Evolutionary conservation across 371 early-diverging fungal genomes (phyloP), one percentile per base, ranked within the genome.

Genomic region (Nematocida sp.): DNA sequence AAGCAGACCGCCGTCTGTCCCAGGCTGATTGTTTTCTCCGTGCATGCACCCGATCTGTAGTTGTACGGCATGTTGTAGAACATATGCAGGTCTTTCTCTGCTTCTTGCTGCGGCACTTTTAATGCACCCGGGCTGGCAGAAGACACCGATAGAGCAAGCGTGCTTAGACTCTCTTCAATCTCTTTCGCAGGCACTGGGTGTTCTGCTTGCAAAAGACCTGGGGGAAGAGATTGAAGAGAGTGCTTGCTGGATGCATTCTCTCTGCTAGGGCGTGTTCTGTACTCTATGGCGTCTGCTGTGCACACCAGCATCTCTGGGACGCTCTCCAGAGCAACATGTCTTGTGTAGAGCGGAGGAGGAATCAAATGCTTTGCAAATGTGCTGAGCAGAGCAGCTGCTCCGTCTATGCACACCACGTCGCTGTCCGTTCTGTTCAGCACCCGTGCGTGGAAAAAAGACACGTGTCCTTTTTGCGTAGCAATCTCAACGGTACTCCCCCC

Each of bases 361-460:
- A 62, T 50, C 8, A 32, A 17, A 5, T 38, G 32, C 41, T 58
- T 70, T 15, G 13, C 11, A 21, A 70, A 23, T 21, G 37, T 45
- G 51, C 23, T 58, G n/a, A 60, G 31, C 23, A 70, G 17, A 27
- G 60, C 49, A 17, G 41, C 36, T 0, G 46, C 4, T 25, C 74
- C 74, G 32, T 70, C 74, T 0, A 70, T 34, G 31, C 60, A 58
- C 5, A 70, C 56, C 15, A 60, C 62, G n/a, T 58, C 62, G 15
- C 27, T 48, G 13, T 11, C 53, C 7, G 74, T 60, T 40, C 74
- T 31, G 34, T 70, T 70, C 3, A 57, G 45, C 13, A 43, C 27
- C 5, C 5, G 7, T 11, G 3, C 25, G 19, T 62, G 31, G 11
- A 7, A 32, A 32, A 62, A 25, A 3, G 11, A 23, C 4, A 62